Evolutionary conservation across 345 rosid species (phyloP), one percentile per base, ranked within the genome.

Genomic region (Lepidium aucheri): DNA sequence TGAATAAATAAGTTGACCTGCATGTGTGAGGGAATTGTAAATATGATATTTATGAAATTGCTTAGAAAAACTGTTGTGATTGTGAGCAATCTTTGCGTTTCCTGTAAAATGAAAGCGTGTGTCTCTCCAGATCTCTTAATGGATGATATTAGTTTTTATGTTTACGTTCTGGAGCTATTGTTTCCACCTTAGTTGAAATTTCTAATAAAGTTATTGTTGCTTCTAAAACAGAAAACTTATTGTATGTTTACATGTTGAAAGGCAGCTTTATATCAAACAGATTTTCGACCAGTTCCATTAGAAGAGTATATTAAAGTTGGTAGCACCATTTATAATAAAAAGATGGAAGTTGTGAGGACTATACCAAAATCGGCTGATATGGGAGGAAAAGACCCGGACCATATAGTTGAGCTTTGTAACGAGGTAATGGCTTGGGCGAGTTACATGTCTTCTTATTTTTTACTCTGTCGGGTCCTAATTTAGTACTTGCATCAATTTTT

Each of bases 381-480:
- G 68, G 83, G 94, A 74, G 96, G 96, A 75, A 93, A 88, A 86
- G 97, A 93, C 79, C 98, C 98, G 11, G 97, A 93, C 76, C 96
- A 93, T 77, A 78, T 93, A 40, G 88, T 93, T 43, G 97, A 87
- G 69, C 80, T 93, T 41, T 90, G 98, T 77, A 83, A 88, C 70
- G 97, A 93, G 98, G 98, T 88, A 74, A 70, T 70, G 58, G 60
- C 67, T 46, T 24, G 13, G n/a, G 20, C 14, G 22, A 20, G 38
- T 60, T 47, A 47, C 1, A 53, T 51, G 33, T 34, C 51, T 65
- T 44, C 34, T 36, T 50, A 20, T 33, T 26, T 17, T 53, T 32
- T 44, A 16, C 28, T 43, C 28, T 60, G 9, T 60, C 44, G 30
- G 53, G 46, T 59, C 50, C 32, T 41, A 14, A 14, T 34, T 69